phyloP scores from a whole-genome alignment of 2,329 filamentous ascomycete genomes.

The Tolypocladium nubicola region DNA sequence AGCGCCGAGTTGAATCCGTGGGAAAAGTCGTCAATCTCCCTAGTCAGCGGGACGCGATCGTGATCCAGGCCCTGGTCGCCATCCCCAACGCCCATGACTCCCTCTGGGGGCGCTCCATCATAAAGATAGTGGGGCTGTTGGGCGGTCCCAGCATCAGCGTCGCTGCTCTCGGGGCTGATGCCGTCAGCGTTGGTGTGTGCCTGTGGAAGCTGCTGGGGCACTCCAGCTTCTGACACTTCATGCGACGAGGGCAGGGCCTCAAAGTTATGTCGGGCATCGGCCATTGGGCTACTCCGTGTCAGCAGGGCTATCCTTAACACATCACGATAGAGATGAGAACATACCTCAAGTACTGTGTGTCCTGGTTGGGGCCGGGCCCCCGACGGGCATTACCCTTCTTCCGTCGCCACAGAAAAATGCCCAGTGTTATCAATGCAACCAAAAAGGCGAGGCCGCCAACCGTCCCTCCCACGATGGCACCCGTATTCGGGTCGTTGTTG shows the following conservation, averaged over 20 bases:
- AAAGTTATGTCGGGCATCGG: constrained; percentile 13
- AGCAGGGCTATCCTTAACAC: constrained; percentile 1
- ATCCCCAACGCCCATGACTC: constrained; percentile 9
- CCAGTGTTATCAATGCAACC: constrained; percentile 28
- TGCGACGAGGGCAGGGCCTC: constrained; percentile 17
- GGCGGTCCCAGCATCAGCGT: neutral
- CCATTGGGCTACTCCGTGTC: constrained; percentile 16
- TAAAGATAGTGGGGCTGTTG: neutral
- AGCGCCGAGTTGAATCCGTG: constrained; percentile 31
- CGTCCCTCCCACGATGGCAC: constrained; percentile 43
- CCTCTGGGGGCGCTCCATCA: neutral
- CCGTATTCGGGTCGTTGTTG: constrained; percentile 24
- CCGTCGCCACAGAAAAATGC: constrained; percentile 33
- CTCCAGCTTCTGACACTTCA: constrained; percentile 12
- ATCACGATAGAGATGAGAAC: neutral
- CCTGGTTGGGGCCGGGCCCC: constrained; percentile 27
- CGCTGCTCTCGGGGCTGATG: constrained; percentile 1
- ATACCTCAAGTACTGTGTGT: constrained; percentile 32
- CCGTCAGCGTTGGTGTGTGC: constrained; percentile 5
- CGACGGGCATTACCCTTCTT: constrained; percentile 29
- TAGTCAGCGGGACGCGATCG: constrained; percentile 29
- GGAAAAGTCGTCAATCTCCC: constrained; percentile 33
- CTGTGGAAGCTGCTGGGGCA: constrained; percentile 4
- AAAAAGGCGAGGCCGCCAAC: constrained; percentile 40
- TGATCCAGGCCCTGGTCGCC: constrained; percentile 15